These are phyloP conservation scores for Apostasia shenzhenica DNA, from an alignment of 106 monocot genomes.

Conservation along the genomic window DNA sequence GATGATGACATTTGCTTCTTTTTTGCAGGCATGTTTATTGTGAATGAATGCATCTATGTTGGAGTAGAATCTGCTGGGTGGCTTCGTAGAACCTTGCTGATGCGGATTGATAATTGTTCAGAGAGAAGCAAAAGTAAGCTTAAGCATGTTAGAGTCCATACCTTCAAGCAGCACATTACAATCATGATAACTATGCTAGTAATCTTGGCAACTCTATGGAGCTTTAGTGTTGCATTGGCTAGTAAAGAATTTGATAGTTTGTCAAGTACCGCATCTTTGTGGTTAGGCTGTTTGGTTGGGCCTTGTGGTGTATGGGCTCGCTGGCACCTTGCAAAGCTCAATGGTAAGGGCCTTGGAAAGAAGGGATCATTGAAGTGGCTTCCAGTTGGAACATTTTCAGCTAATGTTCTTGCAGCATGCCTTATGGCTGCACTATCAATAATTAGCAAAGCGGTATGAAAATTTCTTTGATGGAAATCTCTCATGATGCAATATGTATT, in stretches of 20 bases:
- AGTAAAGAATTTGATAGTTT: constrained; percentile 16
- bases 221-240: constrained; percentile 38
- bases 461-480: neutral
- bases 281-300: constrained; percentile 72
- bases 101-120: constrained; percentile 10
- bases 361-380: constrained; percentile 54
- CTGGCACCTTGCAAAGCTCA: constrained; percentile 80
- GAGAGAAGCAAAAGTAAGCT: constrained; percentile 2
- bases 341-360: constrained; percentile 71
- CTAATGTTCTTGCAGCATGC: constrained; percentile 76
- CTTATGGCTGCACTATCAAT: constrained; percentile 69
- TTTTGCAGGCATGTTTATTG: constrained; percentile 56
- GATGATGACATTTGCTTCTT: neutral
- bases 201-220: constrained; percentile 28
- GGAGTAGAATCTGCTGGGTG: constrained; percentile 56
- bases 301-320: constrained; percentile 82
- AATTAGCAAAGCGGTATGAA: constrained; percentile 47
- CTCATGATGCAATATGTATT: too few relatives aligned
- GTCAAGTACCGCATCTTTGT: constrained; percentile 37
- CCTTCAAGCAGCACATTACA: constrained; percentile 15
- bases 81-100: constrained; percentile 23
- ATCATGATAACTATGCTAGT: constrained; percentile 30
- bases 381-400: constrained; percentile 69
- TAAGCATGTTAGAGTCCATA: constrained; percentile 35
- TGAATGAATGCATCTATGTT: constrained; percentile 49